Percentiles rank a stretch among this genome's conserved stretches.
phyloP scores from a whole-genome alignment of 1,139 yeast species.

The Blastobotrys elegans region DNA sequence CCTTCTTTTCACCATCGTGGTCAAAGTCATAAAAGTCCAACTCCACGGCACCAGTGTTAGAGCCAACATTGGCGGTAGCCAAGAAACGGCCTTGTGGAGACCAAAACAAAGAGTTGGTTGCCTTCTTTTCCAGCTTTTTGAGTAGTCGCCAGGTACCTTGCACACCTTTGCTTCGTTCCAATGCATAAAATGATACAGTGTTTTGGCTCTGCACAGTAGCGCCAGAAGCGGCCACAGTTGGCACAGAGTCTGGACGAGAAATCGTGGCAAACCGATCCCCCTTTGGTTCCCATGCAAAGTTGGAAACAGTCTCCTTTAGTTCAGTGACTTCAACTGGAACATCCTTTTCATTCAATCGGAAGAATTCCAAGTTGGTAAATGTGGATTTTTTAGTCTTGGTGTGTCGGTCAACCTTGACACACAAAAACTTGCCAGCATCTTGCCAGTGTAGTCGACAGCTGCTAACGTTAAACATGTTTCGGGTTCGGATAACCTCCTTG shows the following conservation, averaged over 20 bases:
- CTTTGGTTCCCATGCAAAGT: constrained; percentile 95
- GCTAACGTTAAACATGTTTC: constrained; percentile 90
- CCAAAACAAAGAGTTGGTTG: constrained; percentile 70
- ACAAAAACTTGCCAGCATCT: constrained; percentile 72
- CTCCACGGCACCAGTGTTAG: constrained; percentile 49
- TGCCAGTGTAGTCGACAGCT: constrained; percentile 96
- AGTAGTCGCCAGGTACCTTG: constrained; percentile 56
- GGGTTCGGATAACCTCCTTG: constrained; percentile 77
- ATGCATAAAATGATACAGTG: constrained; percentile 73
- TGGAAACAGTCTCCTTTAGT: constrained; percentile 80
- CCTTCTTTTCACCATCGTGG: constrained; percentile 61
- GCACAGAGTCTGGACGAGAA: constrained; percentile 43
- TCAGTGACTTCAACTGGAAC: constrained; percentile 94
- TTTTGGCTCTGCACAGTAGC: constrained; percentile 65
- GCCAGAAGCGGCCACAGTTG: constrained; percentile 43
- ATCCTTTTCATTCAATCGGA: constrained; percentile 80
- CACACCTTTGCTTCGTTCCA: constrained; percentile 50
- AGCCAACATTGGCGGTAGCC: constrained; percentile 67
- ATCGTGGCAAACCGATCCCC: constrained; percentile 82
- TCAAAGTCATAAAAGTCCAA: constrained; percentile 85
- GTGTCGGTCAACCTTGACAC: constrained; percentile 96
- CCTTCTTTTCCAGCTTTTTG: constrained; percentile 56
- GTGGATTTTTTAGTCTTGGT: constrained; percentile 90
- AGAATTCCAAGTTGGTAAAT: constrained; percentile 89
- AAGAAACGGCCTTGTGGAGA: constrained; percentile 92